Evolutionary conservation across 148 eudicot species (phyloP), one percentile per base, ranked within the genome.

Genomic region (Rhododendron simsii): DNA sequence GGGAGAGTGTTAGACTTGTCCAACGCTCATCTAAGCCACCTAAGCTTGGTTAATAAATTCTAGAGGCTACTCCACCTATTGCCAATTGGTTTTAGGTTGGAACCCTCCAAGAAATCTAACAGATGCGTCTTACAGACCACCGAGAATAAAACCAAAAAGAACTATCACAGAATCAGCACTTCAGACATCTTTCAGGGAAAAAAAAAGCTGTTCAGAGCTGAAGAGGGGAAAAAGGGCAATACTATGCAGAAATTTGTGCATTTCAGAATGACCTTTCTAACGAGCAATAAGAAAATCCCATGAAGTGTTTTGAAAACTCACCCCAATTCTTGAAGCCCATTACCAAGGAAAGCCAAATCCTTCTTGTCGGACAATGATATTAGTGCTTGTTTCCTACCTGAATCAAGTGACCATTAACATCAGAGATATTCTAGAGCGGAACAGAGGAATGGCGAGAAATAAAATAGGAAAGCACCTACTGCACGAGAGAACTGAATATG

Each of bases 301-400:
- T 7, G 69, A 80, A 74, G 81, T 21, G 53, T 30, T 50, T 57
- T 14, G 69, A 86, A 84, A 89, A 76, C 92, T 92, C 81, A 97
- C 99, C 99, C 99, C 82, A 98, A 85, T 80, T 89, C 93, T 87
- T 94, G 98, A 45, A 98, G 92, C 65, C 95, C 98, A 78, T 84
- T 87, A 21, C 93, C 98, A 83, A 98, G 93, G 84, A 92, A 69
- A 87, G 90, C 87, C 90, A 95, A 87, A 85, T 93, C 93, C 82
- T 63, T 94, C 91, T 97, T 97, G 86, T 97, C 95, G 37, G 99
- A 97, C 82, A 97, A 83, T 28, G 99, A 98, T 86, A 98, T 92
- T 89, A 98, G 87, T 9, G 95, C 99, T 86, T 87, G 94, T 86
- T 91, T 98, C 65, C 83, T 86, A 71, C 93, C 95, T 93, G 86